phyloP scores from a whole-genome alignment of 2,329 filamentous ascomycete genomes.

The Trichophyton rubrum region DNA sequence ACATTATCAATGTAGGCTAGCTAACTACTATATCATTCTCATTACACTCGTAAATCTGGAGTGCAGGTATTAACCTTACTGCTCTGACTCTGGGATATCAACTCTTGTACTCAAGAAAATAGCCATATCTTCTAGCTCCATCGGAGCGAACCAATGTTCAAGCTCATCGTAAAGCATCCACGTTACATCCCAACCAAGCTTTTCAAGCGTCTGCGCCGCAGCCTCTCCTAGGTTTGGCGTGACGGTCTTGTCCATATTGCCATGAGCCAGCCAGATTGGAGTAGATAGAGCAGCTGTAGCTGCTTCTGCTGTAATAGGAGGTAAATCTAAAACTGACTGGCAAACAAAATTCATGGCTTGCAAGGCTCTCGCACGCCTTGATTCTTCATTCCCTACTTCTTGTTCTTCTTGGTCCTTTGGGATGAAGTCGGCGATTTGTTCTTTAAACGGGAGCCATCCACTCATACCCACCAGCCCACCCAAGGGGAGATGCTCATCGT shows the following conservation, averaged over 20 bases:
- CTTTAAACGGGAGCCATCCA: conserved; percentile 30
- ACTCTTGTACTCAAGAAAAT: conserved; percentile 11
- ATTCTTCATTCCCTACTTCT: neutral
- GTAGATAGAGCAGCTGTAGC: conserved; percentile 1
- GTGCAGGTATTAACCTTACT: neutral
- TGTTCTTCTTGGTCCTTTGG: neutral
- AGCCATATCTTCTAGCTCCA: conserved; percentile 14
- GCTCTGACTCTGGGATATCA: conserved; percentile 6
- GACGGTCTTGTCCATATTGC: conserved; percentile 8
- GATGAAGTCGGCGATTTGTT: conserved; percentile 23
- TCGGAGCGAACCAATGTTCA: conserved; percentile 12
- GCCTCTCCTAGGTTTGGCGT: conserved; percentile 7
- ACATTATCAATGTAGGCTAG: neutral
- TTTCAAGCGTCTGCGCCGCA: conserved; percentile 11
- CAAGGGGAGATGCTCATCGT: conserved; percentile 8
- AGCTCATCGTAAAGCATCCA: conserved; percentile 15
- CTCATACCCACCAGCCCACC: conserved; percentile 36
- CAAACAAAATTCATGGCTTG: conserved; percentile 9
- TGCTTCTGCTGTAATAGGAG: conserved; percentile 6
- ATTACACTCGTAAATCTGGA: neutral
- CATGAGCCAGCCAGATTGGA: conserved; percentile 13
- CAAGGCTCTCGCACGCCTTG: neutral
- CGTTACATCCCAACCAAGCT: conserved; percentile 13
- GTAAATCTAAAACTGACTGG: conserved; percentile 8
- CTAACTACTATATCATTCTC: neutral